Percentiles rank a stretch among this genome's conserved stretches.
phyloP scores from a whole-genome alignment of 768 basidiomycete genomes.

The Lactarius psammicola region DNA sequence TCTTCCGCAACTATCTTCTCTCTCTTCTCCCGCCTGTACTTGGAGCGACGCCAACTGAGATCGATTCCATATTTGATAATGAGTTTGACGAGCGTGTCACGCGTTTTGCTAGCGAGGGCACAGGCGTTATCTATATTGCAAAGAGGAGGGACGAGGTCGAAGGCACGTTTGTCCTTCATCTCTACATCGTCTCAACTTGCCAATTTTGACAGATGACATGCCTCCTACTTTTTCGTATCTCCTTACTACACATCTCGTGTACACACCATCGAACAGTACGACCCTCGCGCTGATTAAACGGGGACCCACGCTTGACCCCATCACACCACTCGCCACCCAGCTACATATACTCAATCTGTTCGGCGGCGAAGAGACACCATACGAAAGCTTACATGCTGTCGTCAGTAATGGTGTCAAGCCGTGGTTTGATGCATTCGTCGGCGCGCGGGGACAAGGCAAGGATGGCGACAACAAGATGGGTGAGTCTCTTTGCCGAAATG shows the following conservation, averaged over 20 bases:
- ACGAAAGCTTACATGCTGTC: constrained; percentile 92
- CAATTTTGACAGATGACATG: constrained; percentile 53
- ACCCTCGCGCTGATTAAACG: constrained; percentile 97
- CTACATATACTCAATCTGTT: constrained; percentile 92
- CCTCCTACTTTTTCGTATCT: constrained; percentile 63
- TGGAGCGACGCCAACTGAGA: constrained; percentile 64
- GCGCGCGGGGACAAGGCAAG: constrained; percentile 71
- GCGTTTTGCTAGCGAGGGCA: constrained; percentile 73
- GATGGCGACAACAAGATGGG: constrained; percentile 84
- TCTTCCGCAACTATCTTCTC: constrained; percentile 70
- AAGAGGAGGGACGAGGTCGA: constrained; percentile 74
- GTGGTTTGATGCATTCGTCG: constrained; percentile 98
- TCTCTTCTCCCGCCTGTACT: constrained; percentile 77
- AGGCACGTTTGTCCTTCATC: constrained; percentile 44
- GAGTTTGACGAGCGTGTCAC: constrained; percentile 73
- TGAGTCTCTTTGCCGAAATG: constrained; percentile 29
- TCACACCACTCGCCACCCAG: constrained; percentile 77
- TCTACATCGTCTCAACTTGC: constrained; percentile 6
- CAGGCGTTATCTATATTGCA: constrained; percentile 78
- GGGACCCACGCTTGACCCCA: constrained; percentile 73
- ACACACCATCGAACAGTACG: constrained; percentile 75
- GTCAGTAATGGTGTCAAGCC: constrained; percentile 96
- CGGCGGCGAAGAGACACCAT: constrained; percentile 84
- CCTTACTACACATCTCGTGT: constrained; percentile 70
- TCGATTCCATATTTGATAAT: constrained; percentile 66